Evolutionary conservation across 805 yeast species (phyloP).

Genomic region (Pichia gijzeniarum): DNA sequence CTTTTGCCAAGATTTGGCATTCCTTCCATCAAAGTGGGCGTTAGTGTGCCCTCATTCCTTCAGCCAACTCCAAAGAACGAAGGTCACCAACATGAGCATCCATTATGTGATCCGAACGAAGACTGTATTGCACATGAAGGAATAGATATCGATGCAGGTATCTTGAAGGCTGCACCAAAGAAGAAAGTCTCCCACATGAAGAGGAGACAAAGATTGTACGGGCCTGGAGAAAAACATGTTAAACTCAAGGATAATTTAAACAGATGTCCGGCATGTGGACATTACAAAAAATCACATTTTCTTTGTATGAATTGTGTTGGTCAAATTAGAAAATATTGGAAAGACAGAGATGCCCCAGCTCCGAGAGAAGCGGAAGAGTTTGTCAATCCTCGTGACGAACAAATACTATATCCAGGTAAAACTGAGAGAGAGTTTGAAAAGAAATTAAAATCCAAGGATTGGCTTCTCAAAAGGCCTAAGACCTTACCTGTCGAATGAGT

Average conservation of each 20-base stretch:
- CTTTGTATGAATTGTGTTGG: slow-evolving; percentile 89
- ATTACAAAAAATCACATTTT: slow-evolving; percentile 81
- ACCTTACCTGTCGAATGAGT: slow-evolving; percentile 44
- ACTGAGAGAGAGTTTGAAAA: slow-evolving; percentile 39
- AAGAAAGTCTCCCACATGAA: slow-evolving; percentile 85
- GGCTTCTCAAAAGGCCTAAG: slow-evolving; percentile 47
- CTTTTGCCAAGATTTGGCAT: slow-evolving; percentile 14
- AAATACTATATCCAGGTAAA: slow-evolving; percentile 70
- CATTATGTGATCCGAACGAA: slow-evolving; percentile 25
- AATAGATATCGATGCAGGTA: slow-evolving; percentile 57
- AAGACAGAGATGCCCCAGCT: slow-evolving; percentile 28
- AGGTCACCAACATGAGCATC: slow-evolving; percentile 14
- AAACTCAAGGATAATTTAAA: slow-evolving; percentile 70
- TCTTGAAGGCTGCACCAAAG: slow-evolving; percentile 85
- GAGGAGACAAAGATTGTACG: slow-evolving; percentile 75
- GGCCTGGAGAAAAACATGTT: slow-evolving; percentile 76
- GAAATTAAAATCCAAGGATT: slow-evolving; percentile 47
- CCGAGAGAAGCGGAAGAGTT: slow-evolving; percentile 36
- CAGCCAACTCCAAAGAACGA: slow-evolving; percentile 11
- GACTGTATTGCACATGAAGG: slow-evolving; percentile 32
- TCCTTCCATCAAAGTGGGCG: slow-evolving; percentile 17
- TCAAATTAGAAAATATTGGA: slow-evolving; percentile 72
- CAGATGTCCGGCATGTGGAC: slow-evolving; percentile 95
- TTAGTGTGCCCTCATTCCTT: slow-evolving; percentile 18
- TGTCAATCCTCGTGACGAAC: slow-evolving; percentile 51